A percentile compares a stretch with the other conserved stretches of the same genome.
Conservation (phyloP, 2,329 filamentous ascomycete species). For the Colletotrichum tabaci region DNA sequence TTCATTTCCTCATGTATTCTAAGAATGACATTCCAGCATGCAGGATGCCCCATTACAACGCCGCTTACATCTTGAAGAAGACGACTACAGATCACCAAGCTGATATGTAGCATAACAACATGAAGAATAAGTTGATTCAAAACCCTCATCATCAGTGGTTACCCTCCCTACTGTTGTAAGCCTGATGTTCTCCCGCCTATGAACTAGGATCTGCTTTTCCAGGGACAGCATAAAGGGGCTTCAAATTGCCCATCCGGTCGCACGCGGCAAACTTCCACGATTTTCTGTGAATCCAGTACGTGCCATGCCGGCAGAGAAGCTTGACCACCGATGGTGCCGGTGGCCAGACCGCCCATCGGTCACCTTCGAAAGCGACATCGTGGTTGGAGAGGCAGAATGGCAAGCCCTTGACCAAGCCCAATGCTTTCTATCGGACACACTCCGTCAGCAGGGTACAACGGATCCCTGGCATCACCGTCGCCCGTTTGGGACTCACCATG, state of each 20-base stretch:
- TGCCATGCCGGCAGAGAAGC: constrained; percentile 42
- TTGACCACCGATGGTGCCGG: constrained; percentile 43
- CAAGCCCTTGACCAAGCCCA: constrained; percentile 44
- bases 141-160: background rate
- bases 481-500: constrained; percentile 40
- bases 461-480: background rate
- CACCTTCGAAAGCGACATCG: constrained; percentile 47
- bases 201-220: background rate
- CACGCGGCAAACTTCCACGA: constrained; percentile 48
- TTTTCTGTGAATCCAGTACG: constrained; percentile 44
- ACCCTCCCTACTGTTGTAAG: too few relatives aligned
- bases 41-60: too few relatives aligned
- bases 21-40: too few relatives aligned
- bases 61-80: background rate
- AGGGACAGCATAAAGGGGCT: constrained; percentile 47
- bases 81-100: too few relatives aligned
- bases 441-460: background rate
- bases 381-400: constrained; percentile 44
- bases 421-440: constrained; percentile 39
- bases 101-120: too few relatives aligned
- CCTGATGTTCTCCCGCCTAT: background rate
- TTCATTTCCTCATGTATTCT: constrained; percentile 50
- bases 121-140: background rate
- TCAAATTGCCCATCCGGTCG: constrained; percentile 45
- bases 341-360: constrained; percentile 50